Base-by-base conservation (phyloP, 2,329 filamentous ascomycete species). In the Fulvia fulva region DNA sequence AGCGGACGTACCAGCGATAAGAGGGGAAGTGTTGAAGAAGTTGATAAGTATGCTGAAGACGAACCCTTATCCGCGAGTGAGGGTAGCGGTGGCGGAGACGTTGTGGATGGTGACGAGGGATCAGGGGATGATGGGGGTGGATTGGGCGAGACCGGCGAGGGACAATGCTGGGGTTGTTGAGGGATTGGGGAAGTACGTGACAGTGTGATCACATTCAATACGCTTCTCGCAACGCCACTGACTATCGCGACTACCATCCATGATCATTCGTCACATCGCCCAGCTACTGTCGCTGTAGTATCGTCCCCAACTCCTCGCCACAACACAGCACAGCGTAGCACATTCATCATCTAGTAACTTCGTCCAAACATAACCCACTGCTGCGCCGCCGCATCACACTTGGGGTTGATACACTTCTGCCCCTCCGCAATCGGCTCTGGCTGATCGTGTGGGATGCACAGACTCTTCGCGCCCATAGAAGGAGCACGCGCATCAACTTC, bases 291-390 rank as follows among this genome's bases (percentile, higher is more conserved):
- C 37, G 37, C 37, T 19, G 37, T n/a, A 19, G 37, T 41, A 41
- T 41, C 37, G 37, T 11, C 25, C 47, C 47, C 23, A 50, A 50
- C 25, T 50, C 47, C 47, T 50, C 47, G 47, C 47, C 26, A 41
- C 23, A 50, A 25, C 47, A 28, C 47, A 50, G 12, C 26, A 32
- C 47, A 32, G 12, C 26, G 21, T 26, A 32, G 16, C 23, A 50
- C 26, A 32, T 14, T 26, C 23, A 21, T 26, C 23, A 26, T 51
- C 46, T 74, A 76, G 61, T 77, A 75, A 58, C 77, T 80, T 64
- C 79, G 68, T 70, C 93, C 93, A 76, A 97, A 97, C 87, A 97
- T 88, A 75, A 90, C 89, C 88, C 90, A 97, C 70, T 87, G 84
- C 80, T 93, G 85, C 19, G 93, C 93, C 52, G 85, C 77, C 63